Evolutionary conservation across 148 eudicot species (phyloP).

Genomic region (Talinum fruticosum): DNA sequence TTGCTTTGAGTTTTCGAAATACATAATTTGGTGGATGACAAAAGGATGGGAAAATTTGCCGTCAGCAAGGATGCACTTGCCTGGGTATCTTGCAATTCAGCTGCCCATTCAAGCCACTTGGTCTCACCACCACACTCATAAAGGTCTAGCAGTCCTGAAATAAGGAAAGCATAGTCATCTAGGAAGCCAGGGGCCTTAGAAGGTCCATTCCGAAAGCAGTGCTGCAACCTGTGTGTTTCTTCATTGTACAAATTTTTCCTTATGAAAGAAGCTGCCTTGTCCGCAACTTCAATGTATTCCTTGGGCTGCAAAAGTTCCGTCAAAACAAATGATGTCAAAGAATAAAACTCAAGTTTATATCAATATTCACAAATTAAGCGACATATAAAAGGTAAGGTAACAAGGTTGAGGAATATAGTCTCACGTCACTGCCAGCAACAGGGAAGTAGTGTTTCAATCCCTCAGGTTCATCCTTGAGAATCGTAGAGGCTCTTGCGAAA

Average conservation of each 20-base stretch:
- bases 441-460: slow-evolving; percentile 67
- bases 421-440: slow-evolving; percentile 66
- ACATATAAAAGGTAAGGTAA: background rate
- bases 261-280: slow-evolving; percentile 71
- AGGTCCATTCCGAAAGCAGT: slow-evolving; percentile 90
- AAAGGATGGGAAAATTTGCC: background rate
- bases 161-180: slow-evolving; percentile 91
- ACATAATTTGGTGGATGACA: background rate
- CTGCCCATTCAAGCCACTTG: slow-evolving; percentile 85
- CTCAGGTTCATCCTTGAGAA: slow-evolving; percentile 65
- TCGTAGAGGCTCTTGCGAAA: slow-evolving; percentile 86
- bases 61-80: slow-evolving; percentile 27
- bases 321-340: background rate
- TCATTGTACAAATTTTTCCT: slow-evolving; percentile 54
- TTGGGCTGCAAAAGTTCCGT: slow-evolving; percentile 44
- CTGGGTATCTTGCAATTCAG: slow-evolving; percentile 82
- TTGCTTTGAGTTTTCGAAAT: background rate
- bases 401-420: slow-evolving; percentile 17
- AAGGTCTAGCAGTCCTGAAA: slow-evolving; percentile 75
- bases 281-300: slow-evolving; percentile 80
- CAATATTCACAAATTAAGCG: background rate
- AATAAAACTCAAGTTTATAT: background rate
- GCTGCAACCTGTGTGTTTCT: slow-evolving; percentile 61
- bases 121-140: slow-evolving; percentile 70
- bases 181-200: slow-evolving; percentile 92